A percentile compares a stretch with the other conserved stretches of the same genome.
These are phyloP conservation scores for Hypholoma sublateritium DNA, from an alignment of 768 basidiomycete genomes.

Conservation along the genomic window DNA sequence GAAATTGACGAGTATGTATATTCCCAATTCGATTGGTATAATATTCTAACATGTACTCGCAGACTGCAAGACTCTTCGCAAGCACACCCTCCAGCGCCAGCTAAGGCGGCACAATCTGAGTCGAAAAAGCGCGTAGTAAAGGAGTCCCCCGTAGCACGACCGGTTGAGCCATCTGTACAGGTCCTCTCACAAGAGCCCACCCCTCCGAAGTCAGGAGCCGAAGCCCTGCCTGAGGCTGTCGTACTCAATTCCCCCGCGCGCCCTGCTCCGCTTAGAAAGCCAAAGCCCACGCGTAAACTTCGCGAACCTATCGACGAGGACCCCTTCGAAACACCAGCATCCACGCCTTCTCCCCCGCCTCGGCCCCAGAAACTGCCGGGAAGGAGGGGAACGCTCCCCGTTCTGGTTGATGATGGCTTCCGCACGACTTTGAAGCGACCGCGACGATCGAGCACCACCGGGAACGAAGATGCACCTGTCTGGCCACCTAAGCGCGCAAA, in stretches of 20 bases:
- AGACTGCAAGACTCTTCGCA: not conserved
- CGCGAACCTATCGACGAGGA: constrained; percentile 7
- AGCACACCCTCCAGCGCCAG: not conserved
- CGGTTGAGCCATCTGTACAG: too few relatives aligned
- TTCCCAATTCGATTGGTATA: not conserved
- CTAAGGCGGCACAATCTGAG: not conserved
- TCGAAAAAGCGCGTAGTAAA: too few relatives aligned
- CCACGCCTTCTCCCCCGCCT: constrained; percentile 3
- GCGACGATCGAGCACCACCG: constrained; percentile 6
- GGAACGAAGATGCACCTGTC: constrained; percentile 13
- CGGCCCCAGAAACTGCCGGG: constrained; percentile 5
- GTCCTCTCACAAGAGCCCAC: too few relatives aligned
- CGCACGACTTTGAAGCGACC: constrained; percentile 16
- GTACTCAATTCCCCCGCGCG: not conserved
- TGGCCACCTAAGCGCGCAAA: constrained; percentile 26
- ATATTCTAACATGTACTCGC: not conserved
- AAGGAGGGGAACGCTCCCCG: constrained; percentile 13
- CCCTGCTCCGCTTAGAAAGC: not conserved
- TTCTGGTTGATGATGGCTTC: constrained; percentile 29
- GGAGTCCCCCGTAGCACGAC: too few relatives aligned
- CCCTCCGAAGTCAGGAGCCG: not conserved
- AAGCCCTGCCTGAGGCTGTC: not conserved
- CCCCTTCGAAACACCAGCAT: constrained; percentile 12
- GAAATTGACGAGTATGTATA: constrained; percentile 2
- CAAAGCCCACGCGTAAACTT: constrained; percentile 3